Conservation (phyloP, 805 yeast genomes). For the Cyberlindnera sargentensis region DNA sequence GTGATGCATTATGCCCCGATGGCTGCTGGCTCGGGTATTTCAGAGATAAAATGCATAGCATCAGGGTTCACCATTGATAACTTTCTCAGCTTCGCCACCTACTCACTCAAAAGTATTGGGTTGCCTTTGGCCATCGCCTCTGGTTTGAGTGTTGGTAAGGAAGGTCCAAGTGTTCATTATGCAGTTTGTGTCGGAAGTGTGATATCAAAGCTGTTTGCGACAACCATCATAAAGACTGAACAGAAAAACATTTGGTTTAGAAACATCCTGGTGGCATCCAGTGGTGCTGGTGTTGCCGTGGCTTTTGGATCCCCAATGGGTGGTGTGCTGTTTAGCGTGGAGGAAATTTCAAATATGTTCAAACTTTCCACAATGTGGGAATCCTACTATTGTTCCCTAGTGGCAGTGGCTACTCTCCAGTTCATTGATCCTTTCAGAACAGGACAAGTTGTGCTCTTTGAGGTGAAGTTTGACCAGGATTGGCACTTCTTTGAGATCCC, state of each 20-base stretch:
- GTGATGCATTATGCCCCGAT: slow-evolving; percentile 73
- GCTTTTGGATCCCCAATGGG: slow-evolving; percentile 97
- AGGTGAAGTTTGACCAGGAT: slow-evolving; percentile 76
- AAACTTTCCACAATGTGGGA: slow-evolving; percentile 82
- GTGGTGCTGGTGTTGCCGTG: slow-evolving; percentile 98
- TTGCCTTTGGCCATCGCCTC: slow-evolving; percentile 89
- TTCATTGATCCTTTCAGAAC: slow-evolving; percentile 86
- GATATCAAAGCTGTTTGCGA: slow-evolving; percentile 22
- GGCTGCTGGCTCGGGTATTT: slow-evolving; percentile 97
- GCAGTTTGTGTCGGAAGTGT: slow-evolving; percentile 86
- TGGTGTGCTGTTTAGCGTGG: slow-evolving; percentile 89
- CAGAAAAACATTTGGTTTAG: slow-evolving; percentile 15
- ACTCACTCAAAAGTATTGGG: slow-evolving; percentile 69
- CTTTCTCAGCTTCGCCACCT: slow-evolving; percentile 67
- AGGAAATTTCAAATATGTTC: slow-evolving; percentile 76
- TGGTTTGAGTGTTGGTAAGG: slow-evolving; percentile 92
- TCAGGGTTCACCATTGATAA: slow-evolving; percentile 80
- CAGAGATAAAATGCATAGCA: slow-evolving; percentile 92
- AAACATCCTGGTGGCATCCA: slow-evolving; percentile 63
- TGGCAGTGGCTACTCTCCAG: slow-evolving; percentile 78
- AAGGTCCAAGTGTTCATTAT: slow-evolving; percentile 97
- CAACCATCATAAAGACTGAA: slow-evolving; percentile 6
- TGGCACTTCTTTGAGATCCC: slow-evolving; percentile 90
- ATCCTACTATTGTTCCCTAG: slow-evolving; percentile 82
- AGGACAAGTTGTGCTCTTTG: slow-evolving; percentile 89